Base-by-base conservation (phyloP, 202 grass and related monocot genomes). In the Digitaria exilis region DNA sequence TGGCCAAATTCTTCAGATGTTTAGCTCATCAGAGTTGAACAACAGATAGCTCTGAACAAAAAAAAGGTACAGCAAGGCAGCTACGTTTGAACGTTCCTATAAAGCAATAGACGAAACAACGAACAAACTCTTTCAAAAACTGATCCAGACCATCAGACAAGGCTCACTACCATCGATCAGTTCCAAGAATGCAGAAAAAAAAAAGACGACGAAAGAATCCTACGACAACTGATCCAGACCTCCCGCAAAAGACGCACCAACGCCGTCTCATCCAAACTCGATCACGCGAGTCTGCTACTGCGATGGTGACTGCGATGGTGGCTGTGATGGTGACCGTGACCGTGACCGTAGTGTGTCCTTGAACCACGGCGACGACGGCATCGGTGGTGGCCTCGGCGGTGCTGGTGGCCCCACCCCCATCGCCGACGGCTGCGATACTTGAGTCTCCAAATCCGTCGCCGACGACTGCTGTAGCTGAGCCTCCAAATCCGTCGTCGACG, bases 71-170 rank as follows among this genome's bases (percentile, higher is more conserved):
- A 65, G 31, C 31, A 65, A 65, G 8, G 1, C 64, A 13, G 64
- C 64, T 66, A 66, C 12, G 18, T 3, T 65, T 8, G 17, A 65
- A 10, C 15, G 57, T 60, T 60, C 14, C 59, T 30, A 16, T 24
- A 61, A 30, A 62, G 26, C 26, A 16, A 62, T 31, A 7, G 13
- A 31, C 0, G 28, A 64, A 34, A 34, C 61, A 35, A 4, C 7
- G 15, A 62, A 19, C 6, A 30, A 76, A 76, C n/a, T 59, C 34
- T 4, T 42, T 59, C 32, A 59, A 5, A n/a, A 58, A 34, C 50
- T 25, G 2, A 22, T 57, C 72, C 72, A 75, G 5, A 75, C 72
- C 51, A 58, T 58, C 51, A 17, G 51, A 75, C 12, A 63, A 62
- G 25, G 30, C 25, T 4, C 16, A n/a, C 16, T n/a, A 25, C 11